phyloP scores from a whole-genome alignment of 2,329 filamentous ascomycete genomes.

The Fusarium sarcochroum region DNA sequence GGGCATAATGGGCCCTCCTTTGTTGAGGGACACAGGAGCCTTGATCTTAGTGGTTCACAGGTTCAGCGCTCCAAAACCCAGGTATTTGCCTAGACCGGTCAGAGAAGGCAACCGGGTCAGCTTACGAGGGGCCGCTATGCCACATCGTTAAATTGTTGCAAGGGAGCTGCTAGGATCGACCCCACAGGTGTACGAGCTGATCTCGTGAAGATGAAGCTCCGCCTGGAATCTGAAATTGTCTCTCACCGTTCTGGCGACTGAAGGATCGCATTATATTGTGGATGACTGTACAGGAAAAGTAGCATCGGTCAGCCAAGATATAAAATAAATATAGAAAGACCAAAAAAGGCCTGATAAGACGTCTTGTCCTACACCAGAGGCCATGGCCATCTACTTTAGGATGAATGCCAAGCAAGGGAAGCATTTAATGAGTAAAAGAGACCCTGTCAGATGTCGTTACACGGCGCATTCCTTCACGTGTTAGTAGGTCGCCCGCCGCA shows the following conservation, averaged over 20 bases:
- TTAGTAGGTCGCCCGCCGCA: slow-evolving; percentile 29
- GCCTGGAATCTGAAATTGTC: neutral
- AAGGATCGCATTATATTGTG: neutral
- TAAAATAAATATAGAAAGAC: neutral
- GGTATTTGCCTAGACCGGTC: slow-evolving; percentile 26
- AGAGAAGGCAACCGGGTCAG: slow-evolving; percentile 31
- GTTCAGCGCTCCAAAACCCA: slow-evolving; percentile 13
- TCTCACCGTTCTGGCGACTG: neutral
- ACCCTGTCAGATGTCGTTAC: slow-evolving; percentile 27
- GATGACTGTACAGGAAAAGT: neutral
- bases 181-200: slow-evolving; percentile 29
- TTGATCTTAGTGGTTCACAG: slow-evolving; percentile 24
- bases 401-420: slow-evolving; percentile 42
- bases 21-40: slow-evolving; percentile 11
- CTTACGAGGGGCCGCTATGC: slow-evolving; percentile 35
- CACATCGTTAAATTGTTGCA: slow-evolving; percentile 29
- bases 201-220: slow-evolving; percentile 10
- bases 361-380: neutral
- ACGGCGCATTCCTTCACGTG: slow-evolving; percentile 41
- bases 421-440: slow-evolving; percentile 26
- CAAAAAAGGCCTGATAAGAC: neutral
- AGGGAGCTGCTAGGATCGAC: slow-evolving; percentile 35
- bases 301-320: neutral
- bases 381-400: slow-evolving; percentile 6
- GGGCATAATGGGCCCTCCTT: slow-evolving; percentile 19